phyloP scores from a whole-genome alignment of 2,329 filamentous ascomycete genomes.

The Atkinsonella texensis region DNA sequence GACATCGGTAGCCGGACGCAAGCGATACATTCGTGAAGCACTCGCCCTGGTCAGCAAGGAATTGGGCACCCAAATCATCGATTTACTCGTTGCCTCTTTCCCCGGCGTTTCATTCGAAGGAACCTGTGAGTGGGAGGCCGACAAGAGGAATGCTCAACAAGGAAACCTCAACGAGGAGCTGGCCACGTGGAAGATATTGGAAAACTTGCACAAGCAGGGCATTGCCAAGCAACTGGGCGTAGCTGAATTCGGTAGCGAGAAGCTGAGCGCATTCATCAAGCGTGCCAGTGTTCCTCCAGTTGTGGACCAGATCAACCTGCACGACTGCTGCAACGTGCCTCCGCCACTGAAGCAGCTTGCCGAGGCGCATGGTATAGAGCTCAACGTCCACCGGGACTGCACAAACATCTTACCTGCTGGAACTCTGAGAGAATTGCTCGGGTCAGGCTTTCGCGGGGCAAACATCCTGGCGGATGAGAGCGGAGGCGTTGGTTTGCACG shows the following conservation, averaged over 20 bases:
- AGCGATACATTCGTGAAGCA: conserved; percentile 63
- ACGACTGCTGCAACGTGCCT: conserved; percentile 91
- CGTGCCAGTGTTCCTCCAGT: conserved; percentile 59
- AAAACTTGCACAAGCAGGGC: conserved; percentile 59
- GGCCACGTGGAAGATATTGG: conserved; percentile 60
- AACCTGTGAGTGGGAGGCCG: conserved; percentile 70
- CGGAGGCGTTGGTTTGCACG: conserved; percentile 47
- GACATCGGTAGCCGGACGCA: conserved; percentile 51
- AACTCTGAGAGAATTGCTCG: conserved; percentile 73
- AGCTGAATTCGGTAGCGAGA: conserved; percentile 80
- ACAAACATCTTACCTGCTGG: conserved; percentile 81
- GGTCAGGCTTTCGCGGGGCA: conserved; percentile 58
- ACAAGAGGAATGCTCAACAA: conserved; percentile 47
- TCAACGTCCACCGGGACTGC: conserved; percentile 89
- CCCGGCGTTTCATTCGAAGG: conserved; percentile 90
- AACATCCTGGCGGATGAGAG: conserved; percentile 56
- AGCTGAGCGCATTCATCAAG: conserved; percentile 65
- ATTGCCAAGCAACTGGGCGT: conserved; percentile 68
- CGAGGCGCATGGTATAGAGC: conserved; percentile 70
- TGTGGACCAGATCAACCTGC: conserved; percentile 92
- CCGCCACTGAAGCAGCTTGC: conserved; percentile 75
- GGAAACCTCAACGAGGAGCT: conserved; percentile 55
- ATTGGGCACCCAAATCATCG: conserved; percentile 61
- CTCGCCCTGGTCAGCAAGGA: conserved; percentile 70
- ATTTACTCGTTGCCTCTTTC: conserved; percentile 86